phyloP scores from a whole-genome alignment of 1,139 yeast species.

The Saccharomyces hybrid region DNA sequence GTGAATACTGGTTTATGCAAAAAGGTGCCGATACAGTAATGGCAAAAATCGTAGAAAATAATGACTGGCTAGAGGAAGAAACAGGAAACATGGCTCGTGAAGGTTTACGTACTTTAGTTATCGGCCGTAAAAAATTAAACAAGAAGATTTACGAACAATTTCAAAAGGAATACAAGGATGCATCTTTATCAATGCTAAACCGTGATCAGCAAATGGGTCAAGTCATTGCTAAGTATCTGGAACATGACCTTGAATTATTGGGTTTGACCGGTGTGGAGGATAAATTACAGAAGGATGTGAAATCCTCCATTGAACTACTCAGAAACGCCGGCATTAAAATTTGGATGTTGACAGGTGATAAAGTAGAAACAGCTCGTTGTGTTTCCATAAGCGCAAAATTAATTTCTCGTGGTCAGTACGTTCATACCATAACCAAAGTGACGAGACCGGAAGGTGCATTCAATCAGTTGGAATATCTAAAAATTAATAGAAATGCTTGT shows the following conservation, averaged over 20 bases:
- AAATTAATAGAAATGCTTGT: slow-evolving; percentile 62
- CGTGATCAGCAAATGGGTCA: slow-evolving; percentile 69
- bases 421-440: slow-evolving; percentile 73
- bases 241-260: slow-evolving; percentile 72
- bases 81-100: slow-evolving; percentile 97
- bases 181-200: slow-evolving; percentile 69
- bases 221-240: slow-evolving; percentile 62
- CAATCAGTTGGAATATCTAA: slow-evolving; percentile 63
- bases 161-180: slow-evolving; percentile 55
- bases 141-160: slow-evolving; percentile 53
- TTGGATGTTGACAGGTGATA: slow-evolving; percentile 99
- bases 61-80: slow-evolving; percentile 97
- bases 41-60: slow-evolving; percentile 72
- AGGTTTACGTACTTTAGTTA: slow-evolving; percentile 88
- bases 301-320: slow-evolving; percentile 80
- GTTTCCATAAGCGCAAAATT: slow-evolving; percentile 91
- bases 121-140: slow-evolving; percentile 69
- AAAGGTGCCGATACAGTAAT: slow-evolving; percentile 98
- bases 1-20: slow-evolving; percentile 74
- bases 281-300: slow-evolving; percentile 82
- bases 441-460: slow-evolving; percentile 57
- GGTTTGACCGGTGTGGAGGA: slow-evolving; percentile 98
- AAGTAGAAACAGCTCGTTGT: slow-evolving; percentile 96
- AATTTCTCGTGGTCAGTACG: slow-evolving; percentile 87
- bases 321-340: slow-evolving; percentile 95